These are phyloP conservation scores for Salicornia ramosissima DNA, from an alignment of 148 eudicot genomes.

Conservation along the genomic window DNA sequence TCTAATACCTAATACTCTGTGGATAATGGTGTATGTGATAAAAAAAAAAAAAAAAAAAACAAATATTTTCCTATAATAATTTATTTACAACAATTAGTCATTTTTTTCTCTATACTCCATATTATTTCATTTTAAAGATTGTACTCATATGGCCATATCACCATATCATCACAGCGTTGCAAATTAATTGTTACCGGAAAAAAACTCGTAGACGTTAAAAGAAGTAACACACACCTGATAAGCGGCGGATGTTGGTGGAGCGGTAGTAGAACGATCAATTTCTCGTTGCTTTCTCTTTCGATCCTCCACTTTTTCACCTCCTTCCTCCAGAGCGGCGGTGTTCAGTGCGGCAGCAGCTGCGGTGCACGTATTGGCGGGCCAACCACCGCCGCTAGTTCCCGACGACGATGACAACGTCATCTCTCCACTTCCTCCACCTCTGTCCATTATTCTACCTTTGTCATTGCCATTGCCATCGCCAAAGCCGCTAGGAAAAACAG, in stretches of 20 bases:
- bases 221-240: constrained; percentile 56
- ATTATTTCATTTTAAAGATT: too few relatives aligned
- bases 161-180: too few relatives aligned
- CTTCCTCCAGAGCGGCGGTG: constrained; percentile 21
- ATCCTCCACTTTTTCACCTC: constrained; percentile 21
- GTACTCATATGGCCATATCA: too few relatives aligned
- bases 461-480: too few relatives aligned
- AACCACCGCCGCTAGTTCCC: constrained; percentile 26
- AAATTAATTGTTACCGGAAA: too few relatives aligned
- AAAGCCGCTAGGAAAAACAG: constrained; percentile 11
- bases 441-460: background rate
- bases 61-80: too few relatives aligned
- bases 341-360: constrained; percentile 19
- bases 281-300: constrained; percentile 61
- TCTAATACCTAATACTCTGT: too few relatives aligned
- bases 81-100: too few relatives aligned
- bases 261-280: constrained; percentile 26
- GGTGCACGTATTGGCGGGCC: constrained; percentile 28
- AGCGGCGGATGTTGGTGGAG: constrained; percentile 7
- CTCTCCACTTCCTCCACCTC: constrained; percentile 34
- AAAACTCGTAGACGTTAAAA: too few relatives aligned
- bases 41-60: too few relatives aligned
- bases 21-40: too few relatives aligned
- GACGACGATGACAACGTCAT: constrained; percentile 42
- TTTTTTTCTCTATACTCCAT: too few relatives aligned